Base-by-base conservation (phyloP, 495 filamentous ascomycete genomes). In the Tirmania nivea region DNA sequence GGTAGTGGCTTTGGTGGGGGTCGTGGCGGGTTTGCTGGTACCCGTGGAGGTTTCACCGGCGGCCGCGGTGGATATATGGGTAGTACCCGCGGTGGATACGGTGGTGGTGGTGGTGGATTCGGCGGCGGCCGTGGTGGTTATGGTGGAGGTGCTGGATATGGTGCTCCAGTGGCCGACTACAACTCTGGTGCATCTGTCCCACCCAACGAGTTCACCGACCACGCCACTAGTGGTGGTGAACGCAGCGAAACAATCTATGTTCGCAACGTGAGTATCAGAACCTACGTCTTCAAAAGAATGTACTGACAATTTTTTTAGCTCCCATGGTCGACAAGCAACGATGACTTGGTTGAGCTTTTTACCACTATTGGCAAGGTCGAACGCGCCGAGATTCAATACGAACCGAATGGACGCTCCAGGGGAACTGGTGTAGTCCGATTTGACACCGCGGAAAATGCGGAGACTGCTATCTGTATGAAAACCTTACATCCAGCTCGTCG, bases 311-410 rank as follows among this genome's bases (percentile, higher is more conserved):
- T 17, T 16, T 16, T 50, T 17, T 61, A 96, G 89, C 77, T 97
- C 54, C 90, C 90, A 6, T 97, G 90, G 90, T 95, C 89, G 35
- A 97, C 90, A 19, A 94, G 87, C 69, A 95, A 96, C 61, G 92
- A 96, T 54, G 90, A 97, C 67, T 69, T 97, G 5, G 75, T 95
- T 49, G 90, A 97, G 63, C 75, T 97, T 12, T 97, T 97, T 75
- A 86, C 81, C 34, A 97, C 90, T 7, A 96, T 97, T 64, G 90
- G 89, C 48, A 94, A 94, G 69, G 90, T 97, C 56, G 87, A 94
- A 60, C 86, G 86, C 59, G 90, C 90, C 10, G 92, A 96, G 70
- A 96, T 96, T 50, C 92, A 97, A 69, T 96, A 96, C 63, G 92
- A 96, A 63, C 83, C 84, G 8, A 94, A 92, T 63, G 89, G 90